Evolutionary conservation across 345 rosid genomes (phyloP).

Genomic region (Dipteronia dyeriana): DNA sequence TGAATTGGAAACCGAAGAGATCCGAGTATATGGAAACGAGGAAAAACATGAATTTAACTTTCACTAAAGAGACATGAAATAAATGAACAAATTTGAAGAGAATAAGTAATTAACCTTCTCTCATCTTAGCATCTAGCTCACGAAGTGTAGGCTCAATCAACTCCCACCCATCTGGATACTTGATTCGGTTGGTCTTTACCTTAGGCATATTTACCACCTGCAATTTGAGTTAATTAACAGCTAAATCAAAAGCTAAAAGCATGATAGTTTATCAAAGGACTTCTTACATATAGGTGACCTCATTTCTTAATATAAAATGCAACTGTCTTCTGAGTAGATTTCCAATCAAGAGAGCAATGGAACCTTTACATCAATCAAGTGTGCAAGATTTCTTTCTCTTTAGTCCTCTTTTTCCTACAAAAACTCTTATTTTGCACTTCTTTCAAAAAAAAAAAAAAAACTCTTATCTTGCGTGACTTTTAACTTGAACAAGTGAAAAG

Average conservation of each 20-base stretch:
- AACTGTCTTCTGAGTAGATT: background rate
- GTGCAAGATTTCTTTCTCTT: background rate
- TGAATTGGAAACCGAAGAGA: background rate
- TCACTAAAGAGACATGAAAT: background rate
- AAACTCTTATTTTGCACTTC: background rate
- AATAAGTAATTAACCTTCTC: slow-evolving; percentile 53
- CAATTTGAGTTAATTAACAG: background rate
- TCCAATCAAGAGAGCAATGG: background rate
- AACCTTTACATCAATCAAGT: background rate
- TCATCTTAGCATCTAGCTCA: slow-evolving; percentile 69
- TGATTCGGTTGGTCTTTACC: slow-evolving; percentile 65
- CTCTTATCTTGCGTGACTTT: background rate
- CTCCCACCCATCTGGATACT: slow-evolving; percentile 81
- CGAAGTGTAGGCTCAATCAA: slow-evolving; percentile 77
- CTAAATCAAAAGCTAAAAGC: background rate
- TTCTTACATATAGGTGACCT: background rate
- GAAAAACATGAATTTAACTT: background rate
- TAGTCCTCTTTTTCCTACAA: background rate
- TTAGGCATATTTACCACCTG: slow-evolving; percentile 62
- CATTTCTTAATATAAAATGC: background rate
- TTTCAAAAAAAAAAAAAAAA: background rate
- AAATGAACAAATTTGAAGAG: background rate
- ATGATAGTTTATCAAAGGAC: background rate
- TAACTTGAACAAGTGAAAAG: background rate
- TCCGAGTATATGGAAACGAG: background rate